Evolutionary conservation across 1,284 basidiomycete genomes (phyloP).

Genomic region (Ustilago crameri): DNA sequence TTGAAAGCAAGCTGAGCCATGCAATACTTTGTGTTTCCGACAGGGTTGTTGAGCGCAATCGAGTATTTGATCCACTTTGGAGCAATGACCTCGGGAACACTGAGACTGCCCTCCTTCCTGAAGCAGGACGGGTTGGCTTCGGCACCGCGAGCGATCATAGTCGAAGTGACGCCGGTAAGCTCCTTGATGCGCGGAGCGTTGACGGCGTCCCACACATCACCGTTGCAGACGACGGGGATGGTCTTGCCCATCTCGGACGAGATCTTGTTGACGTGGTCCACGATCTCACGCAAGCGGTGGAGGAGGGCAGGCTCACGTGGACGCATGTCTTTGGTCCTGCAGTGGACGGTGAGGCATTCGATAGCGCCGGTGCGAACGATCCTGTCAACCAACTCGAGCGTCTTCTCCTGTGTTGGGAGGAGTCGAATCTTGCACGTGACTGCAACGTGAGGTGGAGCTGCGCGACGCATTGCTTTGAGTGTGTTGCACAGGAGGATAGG

Average conservation of each 20-base stretch:
- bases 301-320: slow-evolving; percentile 82
- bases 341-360: slow-evolving; percentile 90
- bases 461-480: slow-evolving; percentile 62
- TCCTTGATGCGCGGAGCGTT: slow-evolving; percentile 81
- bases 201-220: slow-evolving; percentile 84
- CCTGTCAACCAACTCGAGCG: slow-evolving; percentile 83
- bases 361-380: slow-evolving; percentile 86
- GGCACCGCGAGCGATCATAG: slow-evolving; percentile 95
- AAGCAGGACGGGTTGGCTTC: slow-evolving; percentile 94
- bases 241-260: slow-evolving; percentile 70
- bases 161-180: slow-evolving; percentile 79
- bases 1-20: slow-evolving; percentile 70
- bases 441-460: slow-evolving; percentile 72
- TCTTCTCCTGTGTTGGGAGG: slow-evolving; percentile 85
- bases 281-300: slow-evolving; percentile 83
- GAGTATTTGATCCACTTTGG: slow-evolving; percentile 61
- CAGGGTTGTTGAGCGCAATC: slow-evolving; percentile 74
- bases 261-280: slow-evolving; percentile 79
- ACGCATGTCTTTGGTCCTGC: slow-evolving; percentile 92
- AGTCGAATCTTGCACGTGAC: slow-evolving; percentile 82
- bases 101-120: slow-evolving; percentile 69
- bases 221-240: slow-evolving; percentile 91
- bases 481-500: slow-evolving; percentile 88
- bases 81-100: slow-evolving; percentile 55
- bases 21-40: slow-evolving; percentile 91